phyloP scores from a whole-genome alignment of 2,329 filamentous ascomycete genomes.

The Pyrenophora tritici-repentis region DNA sequence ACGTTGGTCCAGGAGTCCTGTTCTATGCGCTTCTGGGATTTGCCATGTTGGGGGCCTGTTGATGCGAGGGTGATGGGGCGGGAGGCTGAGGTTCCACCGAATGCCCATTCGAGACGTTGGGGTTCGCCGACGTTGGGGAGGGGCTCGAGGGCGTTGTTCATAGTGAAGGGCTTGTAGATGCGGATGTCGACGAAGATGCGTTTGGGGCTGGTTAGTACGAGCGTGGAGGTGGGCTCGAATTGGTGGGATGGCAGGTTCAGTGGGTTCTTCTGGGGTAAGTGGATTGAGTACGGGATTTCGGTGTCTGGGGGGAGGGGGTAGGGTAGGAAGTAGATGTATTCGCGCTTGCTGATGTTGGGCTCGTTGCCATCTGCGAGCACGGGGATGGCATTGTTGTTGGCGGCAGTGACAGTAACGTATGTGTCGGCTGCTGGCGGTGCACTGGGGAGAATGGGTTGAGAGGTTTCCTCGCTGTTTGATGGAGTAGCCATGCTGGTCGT shows the following conservation, averaged over 20 bases:
- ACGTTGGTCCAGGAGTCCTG: constrained; percentile 11
- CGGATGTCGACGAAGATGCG: constrained; percentile 67
- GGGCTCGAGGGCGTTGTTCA: not conserved
- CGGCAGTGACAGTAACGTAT: constrained; percentile 9
- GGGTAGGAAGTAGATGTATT: constrained; percentile 64
- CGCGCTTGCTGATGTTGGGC: constrained; percentile 45
- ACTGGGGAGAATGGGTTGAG: not conserved
- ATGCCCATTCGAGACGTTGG: constrained; percentile 66
- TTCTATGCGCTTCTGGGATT: not conserved
- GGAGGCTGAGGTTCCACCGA: constrained; percentile 59
- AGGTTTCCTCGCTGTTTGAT: not conserved
- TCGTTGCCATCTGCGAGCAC: constrained; percentile 4
- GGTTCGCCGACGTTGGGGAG: constrained; percentile 33
- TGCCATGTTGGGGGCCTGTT: not conserved
- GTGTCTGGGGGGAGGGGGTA: constrained; percentile 33
- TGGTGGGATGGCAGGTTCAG: constrained; percentile 25
- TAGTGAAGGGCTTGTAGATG: constrained; percentile 47
- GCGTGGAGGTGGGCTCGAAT: constrained; percentile 65
- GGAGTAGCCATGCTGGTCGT: constrained; percentile 4
- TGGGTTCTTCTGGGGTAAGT: constrained; percentile 32
- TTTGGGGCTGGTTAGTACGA: constrained; percentile 66
- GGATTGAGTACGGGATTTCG: constrained; percentile 35
- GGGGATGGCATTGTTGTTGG: not conserved
- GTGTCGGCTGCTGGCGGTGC: not conserved
- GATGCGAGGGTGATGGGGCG: not conserved